Percentiles rank a stretch among this genome's conserved stretches.
Evolutionary conservation across 2,329 filamentous ascomycete species (phyloP).

Genomic region (Aspergillus quadricinctus): DNA sequence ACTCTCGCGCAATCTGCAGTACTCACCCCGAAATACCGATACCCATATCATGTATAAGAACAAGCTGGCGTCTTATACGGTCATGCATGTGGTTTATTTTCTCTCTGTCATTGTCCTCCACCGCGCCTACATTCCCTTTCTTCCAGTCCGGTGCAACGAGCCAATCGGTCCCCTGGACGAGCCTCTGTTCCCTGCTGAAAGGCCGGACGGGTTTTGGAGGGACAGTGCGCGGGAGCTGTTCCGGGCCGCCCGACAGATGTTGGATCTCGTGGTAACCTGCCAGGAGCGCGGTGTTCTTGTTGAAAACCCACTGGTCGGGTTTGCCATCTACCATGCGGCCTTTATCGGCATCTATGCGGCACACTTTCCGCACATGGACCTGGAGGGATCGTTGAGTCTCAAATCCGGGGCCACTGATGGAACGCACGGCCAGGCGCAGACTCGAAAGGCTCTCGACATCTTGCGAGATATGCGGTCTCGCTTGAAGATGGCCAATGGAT

Average conservation of each 20-base stretch:
- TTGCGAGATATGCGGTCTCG: constrained; percentile 40
- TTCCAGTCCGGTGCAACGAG: constrained; percentile 47
- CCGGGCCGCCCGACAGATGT: constrained; percentile 49
- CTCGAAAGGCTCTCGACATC: constrained; percentile 35
- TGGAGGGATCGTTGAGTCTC: constrained; percentile 44
- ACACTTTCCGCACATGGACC: constrained; percentile 55
- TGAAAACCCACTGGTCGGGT: constrained; percentile 53
- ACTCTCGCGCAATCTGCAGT: constrained; percentile 49
- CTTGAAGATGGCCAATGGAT: constrained; percentile 38
- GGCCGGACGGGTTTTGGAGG: constrained; percentile 51
- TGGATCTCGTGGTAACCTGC: constrained; percentile 50
- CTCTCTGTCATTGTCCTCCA: constrained; percentile 54
- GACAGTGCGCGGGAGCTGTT: constrained; percentile 49
- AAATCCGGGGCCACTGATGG: constrained; percentile 23
- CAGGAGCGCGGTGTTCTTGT: constrained; percentile 49
- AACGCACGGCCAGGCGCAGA: constrained; percentile 29
- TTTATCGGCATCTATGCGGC: constrained; percentile 50
- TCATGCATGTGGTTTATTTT: constrained; percentile 53
- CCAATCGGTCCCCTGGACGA: constrained; percentile 52
- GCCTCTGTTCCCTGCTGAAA: constrained; percentile 43
- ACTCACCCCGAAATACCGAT: constrained; percentile 49
- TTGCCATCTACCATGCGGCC: constrained; percentile 52
- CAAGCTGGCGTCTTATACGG: constrained; percentile 49
- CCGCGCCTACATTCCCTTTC: constrained; percentile 53
- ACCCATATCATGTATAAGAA: constrained; percentile 51